phyloP scores from a whole-genome alignment of 257 asterid species.

The Knoxia roxburghii region DNA sequence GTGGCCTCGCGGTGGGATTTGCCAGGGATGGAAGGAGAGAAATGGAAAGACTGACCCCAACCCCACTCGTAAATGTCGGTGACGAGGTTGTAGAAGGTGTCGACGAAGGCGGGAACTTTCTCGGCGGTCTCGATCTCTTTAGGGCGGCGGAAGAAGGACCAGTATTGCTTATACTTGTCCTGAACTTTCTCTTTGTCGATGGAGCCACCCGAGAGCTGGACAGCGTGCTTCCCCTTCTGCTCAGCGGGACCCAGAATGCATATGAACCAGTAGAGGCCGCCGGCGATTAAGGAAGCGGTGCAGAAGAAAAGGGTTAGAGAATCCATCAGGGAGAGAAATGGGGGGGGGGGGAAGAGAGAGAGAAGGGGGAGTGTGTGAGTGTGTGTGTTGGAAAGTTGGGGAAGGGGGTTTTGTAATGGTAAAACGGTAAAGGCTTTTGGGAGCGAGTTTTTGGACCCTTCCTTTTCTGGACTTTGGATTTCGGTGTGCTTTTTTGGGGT shows the following conservation, averaged over 20 bases:
- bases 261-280: constrained; percentile 72
- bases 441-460: neutral
- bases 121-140: constrained; percentile 46
- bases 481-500: too few species aligned
- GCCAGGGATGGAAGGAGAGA: constrained; percentile 61
- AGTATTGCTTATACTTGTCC: constrained; percentile 60
- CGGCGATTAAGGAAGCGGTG: constrained; percentile 54
- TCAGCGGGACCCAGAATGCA: constrained; percentile 76
- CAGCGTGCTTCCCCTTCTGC: constrained; percentile 66
- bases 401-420: neutral
- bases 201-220: constrained; percentile 45
- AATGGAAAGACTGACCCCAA: constrained; percentile 85
- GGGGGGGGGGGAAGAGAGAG: neutral
- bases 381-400: neutral
- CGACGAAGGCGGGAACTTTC: constrained; percentile 80
- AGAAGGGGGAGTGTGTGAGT: neutral
- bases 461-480: neutral
- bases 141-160: constrained; percentile 66
- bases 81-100: constrained; percentile 75
- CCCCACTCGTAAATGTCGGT: constrained; percentile 91
- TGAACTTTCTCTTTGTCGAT: constrained; percentile 53
- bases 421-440: neutral
- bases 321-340: constrained; percentile 33
- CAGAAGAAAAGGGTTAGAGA: constrained; percentile 42
- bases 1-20: constrained; percentile 77